Base-by-base conservation (phyloP, 2,329 filamentous ascomycete species). In the Thielaviopsis euricoi region DNA sequence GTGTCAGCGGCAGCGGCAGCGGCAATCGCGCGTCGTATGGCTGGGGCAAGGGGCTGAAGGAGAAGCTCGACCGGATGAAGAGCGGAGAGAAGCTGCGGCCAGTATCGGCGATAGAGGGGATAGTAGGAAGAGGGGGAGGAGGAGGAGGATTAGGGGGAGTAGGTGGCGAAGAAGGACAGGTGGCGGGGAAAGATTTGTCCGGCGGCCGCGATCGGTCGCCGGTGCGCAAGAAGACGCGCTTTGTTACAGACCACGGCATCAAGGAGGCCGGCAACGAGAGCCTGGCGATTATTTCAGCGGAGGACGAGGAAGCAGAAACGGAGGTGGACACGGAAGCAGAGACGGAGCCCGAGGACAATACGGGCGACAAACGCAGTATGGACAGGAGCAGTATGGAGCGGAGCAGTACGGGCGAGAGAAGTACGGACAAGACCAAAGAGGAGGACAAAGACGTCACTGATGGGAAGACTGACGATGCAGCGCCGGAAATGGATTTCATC, bases 221-320 rank as follows among this genome's bases (percentile, higher is more conserved):
- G 0, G 76, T 81, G 33, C 75, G 79, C 63, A 85, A 88, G 71
- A 88, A 87, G 75, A 89, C 86, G 55, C 76, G 86, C n/a, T 89
- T 90, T 66, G 78, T 89, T 48, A 88, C 86, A 25, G 81, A 82
- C 49, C 87, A 84, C 67, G 86, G 86, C 0, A 89, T 90, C 61
- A 79, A 82, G 57, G 85, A 88, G 69, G 86, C 86, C 3, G 86
- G 86, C 1, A 75, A 85, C 60, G 86, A 89, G 65, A 89, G 85
- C 65, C 67, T 89, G 1, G 82, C 68, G 66, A 65, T 65, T 12
- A 43, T 43, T 43, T 4, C 17, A 4, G 15, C 17, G 37, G 37
- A n/a, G 4, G 37, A 43, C 13, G 37, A 43, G 37, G 15, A 43
- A 7, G 37, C 13, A 1, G 37, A 43, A 10, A 33, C 29, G 37